phyloP scores from a whole-genome alignment of 2,329 filamentous ascomycete genomes.

The Paraconiothyrium sp. region DNA sequence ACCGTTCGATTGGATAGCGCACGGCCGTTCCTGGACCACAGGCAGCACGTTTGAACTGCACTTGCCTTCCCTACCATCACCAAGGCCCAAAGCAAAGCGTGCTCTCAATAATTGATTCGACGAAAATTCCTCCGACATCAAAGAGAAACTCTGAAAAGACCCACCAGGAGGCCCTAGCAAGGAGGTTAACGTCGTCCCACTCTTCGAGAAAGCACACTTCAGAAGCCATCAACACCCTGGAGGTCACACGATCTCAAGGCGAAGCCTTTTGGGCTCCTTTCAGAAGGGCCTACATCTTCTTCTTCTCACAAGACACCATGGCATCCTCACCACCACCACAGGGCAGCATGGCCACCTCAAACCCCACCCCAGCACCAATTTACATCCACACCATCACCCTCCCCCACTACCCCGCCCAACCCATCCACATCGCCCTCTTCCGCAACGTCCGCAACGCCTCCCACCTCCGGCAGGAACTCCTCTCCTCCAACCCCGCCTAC shows the following conservation, averaged over 20 bases:
- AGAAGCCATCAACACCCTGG: neutral
- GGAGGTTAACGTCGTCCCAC: neutral
- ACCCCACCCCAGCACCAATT: neutral
- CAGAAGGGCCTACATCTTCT: neutral
- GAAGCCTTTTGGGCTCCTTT: neutral
- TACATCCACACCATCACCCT: constrained; percentile 72
- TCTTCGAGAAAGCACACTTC: neutral
- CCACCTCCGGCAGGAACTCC: constrained; percentile 82
- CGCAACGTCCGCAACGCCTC: constrained; percentile 77
- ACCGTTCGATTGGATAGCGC: too few relatives aligned
- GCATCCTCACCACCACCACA: neutral
- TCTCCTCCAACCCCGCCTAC: constrained; percentile 84
- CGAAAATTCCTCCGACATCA: too few relatives aligned
- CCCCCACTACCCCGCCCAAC: constrained; percentile 77
- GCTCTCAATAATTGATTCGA: too few relatives aligned
- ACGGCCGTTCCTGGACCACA: too few relatives aligned
- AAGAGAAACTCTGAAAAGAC: too few relatives aligned
- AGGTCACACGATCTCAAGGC: neutral
- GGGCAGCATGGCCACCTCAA: constrained; percentile 48
- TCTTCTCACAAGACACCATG: neutral
- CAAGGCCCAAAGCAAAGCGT: too few relatives aligned
- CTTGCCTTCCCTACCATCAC: too few relatives aligned
- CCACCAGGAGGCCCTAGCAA: too few relatives aligned
- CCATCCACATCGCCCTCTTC: constrained; percentile 80
- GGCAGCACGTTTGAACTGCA: too few relatives aligned